Conservation (phyloP, 805 yeast genomes). For the Wickerhamomyces kurtzmanii region DNA sequence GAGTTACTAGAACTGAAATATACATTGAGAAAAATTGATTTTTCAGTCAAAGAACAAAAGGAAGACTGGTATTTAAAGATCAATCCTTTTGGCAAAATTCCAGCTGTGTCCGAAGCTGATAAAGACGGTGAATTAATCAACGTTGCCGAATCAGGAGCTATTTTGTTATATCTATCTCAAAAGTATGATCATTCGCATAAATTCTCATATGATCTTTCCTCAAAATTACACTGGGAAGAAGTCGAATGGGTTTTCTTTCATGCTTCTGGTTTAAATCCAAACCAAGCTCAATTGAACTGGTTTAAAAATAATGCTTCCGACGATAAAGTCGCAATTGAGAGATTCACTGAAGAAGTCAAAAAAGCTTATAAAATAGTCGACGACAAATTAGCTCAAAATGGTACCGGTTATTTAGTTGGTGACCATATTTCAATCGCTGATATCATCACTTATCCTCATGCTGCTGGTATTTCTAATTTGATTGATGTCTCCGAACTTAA, state of each 20-base stretch:
- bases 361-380: conserved; percentile 44
- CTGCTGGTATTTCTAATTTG: no score
- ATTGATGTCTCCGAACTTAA: no score
- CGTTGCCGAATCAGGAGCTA: conserved; percentile 53
- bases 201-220: conserved; percentile 21
- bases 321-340: conserved; percentile 36
- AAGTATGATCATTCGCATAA: conserved; percentile 45
- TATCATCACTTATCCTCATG: conserved; percentile 29
- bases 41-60: conserved; percentile 35
- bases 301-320: conserved; percentile 33
- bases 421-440: conserved; percentile 53
- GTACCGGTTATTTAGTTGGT: conserved; percentile 45
- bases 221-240: conserved; percentile 38
- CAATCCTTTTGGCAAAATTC: conserved; percentile 56
- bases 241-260: conserved; percentile 46
- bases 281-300: conserved; percentile 46
- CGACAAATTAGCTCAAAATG: conserved; percentile 30
- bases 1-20: conserved; percentile 23
- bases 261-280: conserved; percentile 48
- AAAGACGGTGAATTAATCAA: conserved; percentile 28
- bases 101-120: conserved; percentile 31
- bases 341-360: conserved; percentile 35
- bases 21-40: conserved; percentile 26
- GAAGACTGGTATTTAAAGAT: conserved; percentile 44
- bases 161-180: conserved; percentile 45